Conservation (phyloP, 1,284 basidiomycete genomes). For the Cryptococcus amylolentus region DNA sequence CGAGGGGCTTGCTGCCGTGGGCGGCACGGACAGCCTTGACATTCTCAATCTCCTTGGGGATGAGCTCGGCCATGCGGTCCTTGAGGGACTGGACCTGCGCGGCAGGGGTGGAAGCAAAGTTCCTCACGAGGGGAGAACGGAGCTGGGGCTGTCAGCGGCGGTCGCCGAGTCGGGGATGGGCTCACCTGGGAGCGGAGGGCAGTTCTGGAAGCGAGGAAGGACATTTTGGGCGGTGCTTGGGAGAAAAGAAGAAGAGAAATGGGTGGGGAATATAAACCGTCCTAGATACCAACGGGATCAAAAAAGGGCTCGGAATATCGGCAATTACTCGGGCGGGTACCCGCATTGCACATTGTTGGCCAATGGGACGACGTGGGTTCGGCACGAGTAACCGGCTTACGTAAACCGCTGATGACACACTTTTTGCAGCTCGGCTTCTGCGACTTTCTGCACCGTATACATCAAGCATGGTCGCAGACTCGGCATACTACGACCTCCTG, state of each 20-base stretch:
- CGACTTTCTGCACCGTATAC: neutral
- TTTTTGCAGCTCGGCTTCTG: neutral
- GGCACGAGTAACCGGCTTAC: too few relatives aligned
- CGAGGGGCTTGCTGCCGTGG: slow-evolving; percentile 86
- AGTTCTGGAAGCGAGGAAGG: slow-evolving; percentile 31
- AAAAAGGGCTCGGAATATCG: neutral
- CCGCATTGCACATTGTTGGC: neutral
- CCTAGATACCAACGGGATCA: neutral
- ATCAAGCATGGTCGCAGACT: slow-evolving; percentile 40
- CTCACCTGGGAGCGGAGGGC: slow-evolving; percentile 37
- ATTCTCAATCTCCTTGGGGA: slow-evolving; percentile 82
- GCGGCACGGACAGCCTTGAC: slow-evolving; percentile 77
- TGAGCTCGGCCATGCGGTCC: slow-evolving; percentile 84
- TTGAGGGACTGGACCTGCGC: slow-evolving; percentile 71
- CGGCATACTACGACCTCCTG: slow-evolving; percentile 66
- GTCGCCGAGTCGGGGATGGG: neutral
- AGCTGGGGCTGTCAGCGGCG: slow-evolving; percentile 14
- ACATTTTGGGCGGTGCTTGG: slow-evolving; percentile 16
- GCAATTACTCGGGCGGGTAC: neutral
- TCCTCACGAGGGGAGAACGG: slow-evolving; percentile 39
- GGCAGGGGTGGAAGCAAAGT: slow-evolving; percentile 58
- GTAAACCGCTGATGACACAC: neutral
- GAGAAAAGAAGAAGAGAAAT: slow-evolving; percentile 2
- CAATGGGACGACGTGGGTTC: neutral
- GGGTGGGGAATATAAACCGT: neutral